Percentiles rank a stretch among this genome's conserved stretches.
These are phyloP conservation scores for Dendrothele bispora DNA, from an alignment of 768 basidiomycete genomes.

Conservation along the genomic window DNA sequence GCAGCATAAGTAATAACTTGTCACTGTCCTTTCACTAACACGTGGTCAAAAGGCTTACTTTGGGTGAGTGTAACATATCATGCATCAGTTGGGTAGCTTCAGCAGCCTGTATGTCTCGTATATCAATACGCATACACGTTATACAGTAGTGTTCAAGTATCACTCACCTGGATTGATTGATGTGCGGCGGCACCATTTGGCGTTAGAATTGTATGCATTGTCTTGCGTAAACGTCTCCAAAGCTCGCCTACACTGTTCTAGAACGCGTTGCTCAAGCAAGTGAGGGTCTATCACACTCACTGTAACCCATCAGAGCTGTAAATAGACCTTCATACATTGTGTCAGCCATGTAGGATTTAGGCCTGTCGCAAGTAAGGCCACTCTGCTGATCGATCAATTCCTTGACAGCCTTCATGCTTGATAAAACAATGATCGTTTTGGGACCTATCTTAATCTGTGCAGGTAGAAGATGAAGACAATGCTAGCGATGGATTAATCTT, in stretches of 20 bases:
- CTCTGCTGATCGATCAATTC: constrained; percentile 26
- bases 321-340: constrained; percentile 14
- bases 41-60: constrained; percentile 11
- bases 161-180: constrained; percentile 16
- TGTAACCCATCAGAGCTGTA: constrained; percentile 14
- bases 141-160: too few species aligned
- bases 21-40: not conserved
- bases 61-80: constrained; percentile 22
- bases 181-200: constrained; percentile 16
- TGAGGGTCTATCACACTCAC: not conserved
- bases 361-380: constrained; percentile 21
- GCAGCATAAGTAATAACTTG: too few species aligned
- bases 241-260: not conserved
- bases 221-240: constrained; percentile 11
- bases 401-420: constrained; percentile 16
- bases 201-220: constrained; percentile 15
- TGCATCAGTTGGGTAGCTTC: constrained; percentile 25
- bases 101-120: constrained; percentile 20
- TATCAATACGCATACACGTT: too few species aligned
- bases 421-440: constrained; percentile 20
- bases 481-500: constrained; percentile 4
- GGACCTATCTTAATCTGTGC: constrained; percentile 20
- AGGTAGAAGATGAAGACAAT: constrained; percentile 7
- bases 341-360: constrained; percentile 18
- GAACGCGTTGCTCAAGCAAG: too few species aligned